phyloP scores from a whole-genome alignment of 768 basidiomycete species.

The Phylloporus arenicola region DNA sequence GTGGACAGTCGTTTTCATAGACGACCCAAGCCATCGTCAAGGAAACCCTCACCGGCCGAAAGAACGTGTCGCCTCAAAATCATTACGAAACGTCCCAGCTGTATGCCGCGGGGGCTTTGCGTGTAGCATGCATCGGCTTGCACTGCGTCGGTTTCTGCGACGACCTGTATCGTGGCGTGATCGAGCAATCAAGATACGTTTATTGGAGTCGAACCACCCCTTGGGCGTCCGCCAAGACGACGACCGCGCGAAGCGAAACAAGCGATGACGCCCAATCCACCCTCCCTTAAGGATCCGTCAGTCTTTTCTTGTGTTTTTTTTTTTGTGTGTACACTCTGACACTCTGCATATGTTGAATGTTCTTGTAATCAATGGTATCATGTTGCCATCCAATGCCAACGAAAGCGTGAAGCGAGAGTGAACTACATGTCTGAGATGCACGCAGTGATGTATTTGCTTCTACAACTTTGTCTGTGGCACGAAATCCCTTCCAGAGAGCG shows the following conservation, averaged over 20 bases:
- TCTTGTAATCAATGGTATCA: neutral
- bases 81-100: slow-evolving; percentile 70
- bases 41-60: slow-evolving; percentile 65
- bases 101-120: slow-evolving; percentile 67
- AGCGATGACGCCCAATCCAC: slow-evolving; percentile 9
- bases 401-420: neutral
- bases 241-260: slow-evolving; percentile 10
- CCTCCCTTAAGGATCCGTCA: slow-evolving; percentile 3
- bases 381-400: neutral
- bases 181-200: slow-evolving; percentile 50
- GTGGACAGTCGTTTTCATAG: slow-evolving; percentile 33
- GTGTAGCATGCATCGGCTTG: slow-evolving; percentile 66
- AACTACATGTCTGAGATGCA: neutral
- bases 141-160: slow-evolving; percentile 76
- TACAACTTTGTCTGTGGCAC: slow-evolving; percentile 26
- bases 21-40: slow-evolving; percentile 61
- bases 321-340: neutral
- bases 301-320: neutral
- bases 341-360: neutral
- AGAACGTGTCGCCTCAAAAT: slow-evolving; percentile 74
- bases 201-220: slow-evolving; percentile 21
- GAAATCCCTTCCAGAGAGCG: slow-evolving; percentile 15
- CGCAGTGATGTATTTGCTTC: neutral
- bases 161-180: slow-evolving; percentile 54
- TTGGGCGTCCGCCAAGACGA: slow-evolving; percentile 12